Evolutionary conservation across 2,329 filamentous ascomycete species (phyloP).

Genomic region (Mycosphaerella sp.): DNA sequence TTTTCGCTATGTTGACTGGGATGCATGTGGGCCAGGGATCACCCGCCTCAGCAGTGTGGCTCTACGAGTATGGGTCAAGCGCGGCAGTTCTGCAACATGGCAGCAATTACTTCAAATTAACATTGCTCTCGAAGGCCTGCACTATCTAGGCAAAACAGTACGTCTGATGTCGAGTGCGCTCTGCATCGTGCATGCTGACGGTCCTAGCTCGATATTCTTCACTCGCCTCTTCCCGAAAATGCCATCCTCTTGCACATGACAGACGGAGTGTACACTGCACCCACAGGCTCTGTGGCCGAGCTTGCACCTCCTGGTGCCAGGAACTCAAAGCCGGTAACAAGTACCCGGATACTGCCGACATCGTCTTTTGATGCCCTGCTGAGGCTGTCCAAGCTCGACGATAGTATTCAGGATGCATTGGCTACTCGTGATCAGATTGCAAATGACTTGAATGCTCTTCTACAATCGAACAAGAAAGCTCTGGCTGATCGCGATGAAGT

Average conservation of each 20-base stretch:
- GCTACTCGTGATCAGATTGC: conserved; percentile 68
- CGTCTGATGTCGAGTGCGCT: conserved; percentile 17
- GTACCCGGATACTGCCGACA: conserved; percentile 48
- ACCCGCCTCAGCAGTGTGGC: conserved; percentile 60
- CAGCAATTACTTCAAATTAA: conserved; percentile 66
- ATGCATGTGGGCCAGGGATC: conserved; percentile 54
- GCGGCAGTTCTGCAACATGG: conserved; percentile 48
- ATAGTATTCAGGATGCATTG: conserved; percentile 84
- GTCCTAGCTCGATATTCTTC: conserved; percentile 50
- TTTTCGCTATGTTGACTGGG: conserved; percentile 77
- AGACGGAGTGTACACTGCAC: conserved; percentile 72
- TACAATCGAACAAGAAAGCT: conserved; percentile 37
- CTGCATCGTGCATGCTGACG: conserved; percentile 1
- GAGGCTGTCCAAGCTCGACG: conserved; percentile 79
- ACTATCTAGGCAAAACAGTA: conserved; percentile 65
- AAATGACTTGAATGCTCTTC: conserved; percentile 62
- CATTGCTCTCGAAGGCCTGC: conserved; percentile 64
- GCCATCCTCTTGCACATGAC: conserved; percentile 77
- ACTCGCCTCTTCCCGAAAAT: conserved; percentile 71
- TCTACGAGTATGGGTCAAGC: conserved; percentile 68
- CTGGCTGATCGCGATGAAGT: conserved; percentile 34
- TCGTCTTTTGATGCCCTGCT: conserved; percentile 85
- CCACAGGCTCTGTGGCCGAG: conserved; percentile 25
- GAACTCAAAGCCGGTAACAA: conserved; percentile 5
- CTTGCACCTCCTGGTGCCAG: conserved; percentile 26